Base-by-base conservation (phyloP, 805 yeast genomes). In the Candida koratica region DNA sequence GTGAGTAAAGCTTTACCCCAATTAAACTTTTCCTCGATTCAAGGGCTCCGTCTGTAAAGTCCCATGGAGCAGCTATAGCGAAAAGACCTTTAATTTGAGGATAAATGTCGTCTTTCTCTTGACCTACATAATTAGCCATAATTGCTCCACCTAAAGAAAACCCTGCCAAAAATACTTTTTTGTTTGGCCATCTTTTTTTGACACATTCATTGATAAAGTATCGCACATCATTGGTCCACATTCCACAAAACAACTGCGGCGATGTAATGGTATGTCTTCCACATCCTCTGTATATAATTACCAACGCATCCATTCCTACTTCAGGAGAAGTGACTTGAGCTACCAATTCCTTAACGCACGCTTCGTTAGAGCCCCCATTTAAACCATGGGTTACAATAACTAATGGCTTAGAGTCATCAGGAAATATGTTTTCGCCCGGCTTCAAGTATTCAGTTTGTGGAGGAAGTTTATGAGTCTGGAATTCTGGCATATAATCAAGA, bases 341-440 rank as follows among this genome's bases (percentile, higher is more conserved):
- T 24, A 76, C 58, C 25, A 78, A 60, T 6, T 81, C 71, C 43
- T 87, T 68, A 31, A 83, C 73, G 39, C 79, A 79, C 14, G 84
- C 77, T 53, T 84, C 93, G 47, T 79, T 84, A 11, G 86, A 78
- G 1, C 94, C 94, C 39, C 93, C 90, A 17, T 84, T 81, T 25
- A 84, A 64, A 2, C 93, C 94, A 50, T 84, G 90, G 32, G 73
- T 58, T 6, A 81, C 74, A 20, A 84, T 61, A 14, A 79, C 65
- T 32, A 84, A 61, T 4, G 89, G 89, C 41, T 66, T 68, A 7
- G 63, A 53, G 38, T 68, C 68, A 28, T 58, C 60, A 6, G 52
- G 50, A 3, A 52, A 47, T 25, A 64, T 49, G 19, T 74, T 60
- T 44, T 74, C 77, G 1, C 56, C 53, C 1, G 70, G 69, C 17